A percentile compares a stretch with the other conserved stretches of the same genome.
Evolutionary conservation across 805 yeast genomes (phyloP).

Genomic region (Yarrowia hollandica): DNA sequence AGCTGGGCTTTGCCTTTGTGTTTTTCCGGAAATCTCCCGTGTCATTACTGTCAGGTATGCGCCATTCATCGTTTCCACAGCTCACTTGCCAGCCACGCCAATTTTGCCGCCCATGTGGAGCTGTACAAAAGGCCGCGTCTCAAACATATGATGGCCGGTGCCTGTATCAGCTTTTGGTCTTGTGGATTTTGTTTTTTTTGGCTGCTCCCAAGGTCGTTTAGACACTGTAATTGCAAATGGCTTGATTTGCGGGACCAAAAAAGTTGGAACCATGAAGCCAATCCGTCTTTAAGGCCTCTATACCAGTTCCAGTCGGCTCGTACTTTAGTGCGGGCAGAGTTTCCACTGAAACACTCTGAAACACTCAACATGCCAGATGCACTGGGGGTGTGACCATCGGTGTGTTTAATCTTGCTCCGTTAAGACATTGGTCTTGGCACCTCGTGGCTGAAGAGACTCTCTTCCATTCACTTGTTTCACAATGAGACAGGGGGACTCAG

Average conservation of each 20-base stretch:
- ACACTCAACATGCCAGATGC: constrained; percentile 17
- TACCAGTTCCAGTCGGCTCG: no score
- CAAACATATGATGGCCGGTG: neutral
- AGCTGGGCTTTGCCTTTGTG: neutral
- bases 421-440: constrained; percentile 20
- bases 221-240: neutral
- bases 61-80: no score
- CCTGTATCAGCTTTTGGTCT: neutral
- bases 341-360: constrained; percentile 9
- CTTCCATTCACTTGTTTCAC: constrained; percentile 1
- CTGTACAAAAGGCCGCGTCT: no score
- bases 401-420: constrained; percentile 5
- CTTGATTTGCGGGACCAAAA: constrained; percentile 2
- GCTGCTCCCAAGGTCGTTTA: neutral
- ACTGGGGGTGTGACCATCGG: constrained; percentile 17
- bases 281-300: neutral
- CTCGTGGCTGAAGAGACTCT: neutral
- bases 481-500: constrained; percentile 18
- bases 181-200: no score
- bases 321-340: neutral
- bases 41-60: no score
- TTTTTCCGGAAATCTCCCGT: neutral
- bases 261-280: constrained; percentile 11
- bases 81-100: no score
- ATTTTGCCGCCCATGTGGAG: neutral